A percentile compares a stretch with the other conserved stretches of the same genome.
Evolutionary conservation across 2,329 filamentous ascomycete species (phyloP).

Genomic region (Diplodia seriata): DNA sequence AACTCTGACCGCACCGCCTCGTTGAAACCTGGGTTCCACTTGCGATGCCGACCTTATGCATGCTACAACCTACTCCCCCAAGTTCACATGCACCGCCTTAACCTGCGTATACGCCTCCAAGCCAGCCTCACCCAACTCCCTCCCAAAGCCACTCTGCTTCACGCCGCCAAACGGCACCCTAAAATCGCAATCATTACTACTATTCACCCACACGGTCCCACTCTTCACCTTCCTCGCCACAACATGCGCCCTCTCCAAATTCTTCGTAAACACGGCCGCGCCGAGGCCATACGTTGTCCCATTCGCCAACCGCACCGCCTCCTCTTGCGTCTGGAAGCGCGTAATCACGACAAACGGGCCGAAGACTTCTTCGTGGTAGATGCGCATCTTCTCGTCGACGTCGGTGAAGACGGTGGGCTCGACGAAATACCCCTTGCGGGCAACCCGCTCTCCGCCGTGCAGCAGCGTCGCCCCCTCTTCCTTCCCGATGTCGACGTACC

Average conservation of each 20-base stretch:
- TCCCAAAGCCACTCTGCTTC: slow-evolving; percentile 66
- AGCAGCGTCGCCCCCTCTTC: slow-evolving; percentile 61
- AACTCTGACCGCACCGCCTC: too few relatives aligned
- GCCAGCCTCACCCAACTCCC: slow-evolving; percentile 66
- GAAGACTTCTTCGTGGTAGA: slow-evolving; percentile 68
- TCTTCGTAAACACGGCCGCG: slow-evolving; percentile 60
- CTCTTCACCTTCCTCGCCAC: slow-evolving; percentile 56
- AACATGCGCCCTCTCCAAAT: slow-evolving; percentile 53
- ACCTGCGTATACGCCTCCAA: slow-evolving; percentile 66
- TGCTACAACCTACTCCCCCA: slow-evolving; percentile 41
- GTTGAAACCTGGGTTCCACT: too few relatives aligned
- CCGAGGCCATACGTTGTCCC: slow-evolving; percentile 58
- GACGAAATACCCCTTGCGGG: slow-evolving; percentile 61
- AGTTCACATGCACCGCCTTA: slow-evolving; percentile 61
- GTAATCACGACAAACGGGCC: slow-evolving; percentile 69
- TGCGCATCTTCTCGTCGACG: slow-evolving; percentile 60
- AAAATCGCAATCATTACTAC: slow-evolving; percentile 42
- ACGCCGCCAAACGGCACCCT: slow-evolving; percentile 67
- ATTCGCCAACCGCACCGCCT: slow-evolving; percentile 58
- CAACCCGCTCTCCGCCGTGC: slow-evolving; percentile 54
- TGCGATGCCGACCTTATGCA: too few relatives aligned
- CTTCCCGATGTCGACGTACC: slow-evolving; percentile 63
- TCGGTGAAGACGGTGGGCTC: slow-evolving; percentile 65
- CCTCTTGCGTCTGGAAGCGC: slow-evolving; percentile 64
- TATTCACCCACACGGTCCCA: slow-evolving; percentile 62